Evolutionary conservation across 2,329 filamentous ascomycete genomes (phyloP).

Genomic region (Ophiocordyceps camponoti-rufipedis): DNA sequence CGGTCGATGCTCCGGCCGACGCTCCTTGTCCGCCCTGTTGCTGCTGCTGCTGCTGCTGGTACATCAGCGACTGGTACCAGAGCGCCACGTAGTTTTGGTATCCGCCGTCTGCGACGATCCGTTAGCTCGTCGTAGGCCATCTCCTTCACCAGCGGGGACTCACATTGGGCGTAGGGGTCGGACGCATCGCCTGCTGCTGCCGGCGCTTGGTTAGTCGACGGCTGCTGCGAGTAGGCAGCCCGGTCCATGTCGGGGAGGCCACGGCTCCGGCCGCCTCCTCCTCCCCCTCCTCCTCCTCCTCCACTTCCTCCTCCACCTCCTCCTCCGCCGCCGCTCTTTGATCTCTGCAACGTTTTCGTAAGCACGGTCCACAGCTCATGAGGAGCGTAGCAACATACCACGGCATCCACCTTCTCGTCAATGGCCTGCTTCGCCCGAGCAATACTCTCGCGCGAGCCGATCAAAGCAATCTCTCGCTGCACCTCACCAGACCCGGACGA

Average conservation of each 20-base stretch:
- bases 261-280: conserved; percentile 20
- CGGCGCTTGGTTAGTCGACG: conserved; percentile 25
- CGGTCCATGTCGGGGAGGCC: conserved; percentile 36
- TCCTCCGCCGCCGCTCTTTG: conserved; percentile 26
- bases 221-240: conserved; percentile 29
- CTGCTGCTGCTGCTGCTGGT: conserved; percentile 16
- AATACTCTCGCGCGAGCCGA: conserved; percentile 62
- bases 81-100: conserved; percentile 65
- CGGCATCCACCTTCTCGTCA: conserved; percentile 80
- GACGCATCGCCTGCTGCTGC: conserved; percentile 29
- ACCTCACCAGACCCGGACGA: conserved; percentile 59
- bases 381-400: conserved; percentile 28
- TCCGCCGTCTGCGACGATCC: conserved; percentile 41
- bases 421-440: conserved; percentile 68
- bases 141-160: conserved; percentile 12
- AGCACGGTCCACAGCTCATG: too few species aligned
- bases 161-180: conserved; percentile 62
- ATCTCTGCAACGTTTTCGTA: conserved; percentile 17
- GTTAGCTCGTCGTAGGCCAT: conserved; percentile 4
- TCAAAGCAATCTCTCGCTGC: conserved; percentile 72
- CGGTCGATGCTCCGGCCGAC: conserved; percentile 11
- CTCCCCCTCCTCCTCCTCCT: conserved; percentile 26
- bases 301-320: conserved; percentile 31
- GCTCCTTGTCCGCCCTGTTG: conserved; percentile 19
- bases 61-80: conserved; percentile 55